These are phyloP conservation scores for Fusarium guadeloupense DNA, from an alignment of 2,329 filamentous ascomycete genomes.

Conservation along the genomic window DNA sequence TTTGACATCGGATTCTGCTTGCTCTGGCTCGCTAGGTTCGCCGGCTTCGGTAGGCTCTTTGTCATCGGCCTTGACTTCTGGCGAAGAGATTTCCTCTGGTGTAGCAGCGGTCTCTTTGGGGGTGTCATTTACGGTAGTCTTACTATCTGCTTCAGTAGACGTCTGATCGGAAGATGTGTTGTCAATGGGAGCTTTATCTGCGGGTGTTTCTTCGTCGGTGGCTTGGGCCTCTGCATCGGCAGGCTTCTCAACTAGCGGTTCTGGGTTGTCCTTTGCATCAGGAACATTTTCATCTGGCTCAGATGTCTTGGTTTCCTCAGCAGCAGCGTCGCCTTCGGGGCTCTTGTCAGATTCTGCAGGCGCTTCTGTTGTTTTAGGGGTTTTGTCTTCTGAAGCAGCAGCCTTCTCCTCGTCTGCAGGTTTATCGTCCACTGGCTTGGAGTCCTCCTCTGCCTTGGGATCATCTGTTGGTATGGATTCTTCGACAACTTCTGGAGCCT, in stretches of 20 bases:
- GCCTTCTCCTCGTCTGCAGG: background rate
- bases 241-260: background rate
- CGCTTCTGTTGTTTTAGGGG: background rate
- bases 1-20: conserved; percentile 6
- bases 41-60: background rate
- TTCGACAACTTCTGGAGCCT: background rate
- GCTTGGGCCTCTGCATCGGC: background rate
- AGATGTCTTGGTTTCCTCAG: background rate
- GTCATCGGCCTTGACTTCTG: background rate
- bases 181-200: background rate
- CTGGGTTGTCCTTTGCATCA: conserved; percentile 1
- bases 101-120: background rate
- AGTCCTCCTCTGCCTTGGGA: background rate
- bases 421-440: background rate
- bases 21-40: conserved; percentile 1
- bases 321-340: background rate
- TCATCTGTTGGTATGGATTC: conserved; percentile 1
- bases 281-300: background rate
- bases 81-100: background rate
- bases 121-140: background rate
- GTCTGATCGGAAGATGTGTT: background rate
- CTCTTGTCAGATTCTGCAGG: conserved; percentile 3
- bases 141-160: background rate
- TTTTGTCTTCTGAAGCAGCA: background rate
- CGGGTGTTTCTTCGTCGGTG: background rate